A percentile compares a stretch with the other conserved stretches of the same genome.
phyloP scores from a whole-genome alignment of 2,329 filamentous ascomycete genomes.

The Epichloe aotearoae region DNA sequence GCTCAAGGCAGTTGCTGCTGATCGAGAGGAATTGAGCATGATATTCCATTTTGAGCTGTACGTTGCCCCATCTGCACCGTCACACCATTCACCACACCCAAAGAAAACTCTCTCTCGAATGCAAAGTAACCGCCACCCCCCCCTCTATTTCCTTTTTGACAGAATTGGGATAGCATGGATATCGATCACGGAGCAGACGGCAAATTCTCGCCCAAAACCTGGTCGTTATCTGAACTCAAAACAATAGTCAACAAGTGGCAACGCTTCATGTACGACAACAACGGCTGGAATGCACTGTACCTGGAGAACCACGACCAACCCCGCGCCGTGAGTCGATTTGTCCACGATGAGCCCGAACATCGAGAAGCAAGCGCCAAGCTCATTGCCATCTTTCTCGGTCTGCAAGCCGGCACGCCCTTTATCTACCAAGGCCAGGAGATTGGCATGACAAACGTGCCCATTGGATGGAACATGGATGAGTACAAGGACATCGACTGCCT shows the following conservation, averaged over 20 bases:
- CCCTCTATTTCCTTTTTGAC: not conserved
- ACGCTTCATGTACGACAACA: slow-evolving; percentile 42
- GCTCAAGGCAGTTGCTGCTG: slow-evolving; percentile 37
- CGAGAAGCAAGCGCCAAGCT: slow-evolving; percentile 42
- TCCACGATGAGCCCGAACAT: slow-evolving; percentile 33
- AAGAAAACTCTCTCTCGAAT: not conserved
- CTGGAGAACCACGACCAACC: slow-evolving; percentile 55
- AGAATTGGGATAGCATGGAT: slow-evolving; percentile 25
- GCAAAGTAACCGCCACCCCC: not conserved
- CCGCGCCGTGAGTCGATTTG: slow-evolving; percentile 44
- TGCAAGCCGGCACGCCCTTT: slow-evolving; percentile 50
- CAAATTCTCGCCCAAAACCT: slow-evolving; percentile 29
- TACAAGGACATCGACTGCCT: slow-evolving; percentile 55
- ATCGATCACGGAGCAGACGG: slow-evolving; percentile 32
- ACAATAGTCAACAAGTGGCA: slow-evolving; percentile 44
- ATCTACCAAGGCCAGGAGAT: slow-evolving; percentile 61
- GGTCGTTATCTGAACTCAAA: slow-evolving; percentile 39
- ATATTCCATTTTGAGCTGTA: slow-evolving; percentile 59
- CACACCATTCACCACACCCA: too few relatives aligned
- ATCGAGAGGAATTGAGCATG: slow-evolving; percentile 52
- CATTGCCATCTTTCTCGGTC: slow-evolving; percentile 41
- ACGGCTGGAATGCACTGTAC: slow-evolving; percentile 53
- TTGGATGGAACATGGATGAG: slow-evolving; percentile 46
- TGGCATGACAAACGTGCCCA: slow-evolving; percentile 51
- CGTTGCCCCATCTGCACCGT: slow-evolving; percentile 9